Percentiles rank a stretch among this genome's conserved stretches.
phyloP scores from a whole-genome alignment of 2,329 filamentous ascomycete genomes.

The Fusarium sp. region DNA sequence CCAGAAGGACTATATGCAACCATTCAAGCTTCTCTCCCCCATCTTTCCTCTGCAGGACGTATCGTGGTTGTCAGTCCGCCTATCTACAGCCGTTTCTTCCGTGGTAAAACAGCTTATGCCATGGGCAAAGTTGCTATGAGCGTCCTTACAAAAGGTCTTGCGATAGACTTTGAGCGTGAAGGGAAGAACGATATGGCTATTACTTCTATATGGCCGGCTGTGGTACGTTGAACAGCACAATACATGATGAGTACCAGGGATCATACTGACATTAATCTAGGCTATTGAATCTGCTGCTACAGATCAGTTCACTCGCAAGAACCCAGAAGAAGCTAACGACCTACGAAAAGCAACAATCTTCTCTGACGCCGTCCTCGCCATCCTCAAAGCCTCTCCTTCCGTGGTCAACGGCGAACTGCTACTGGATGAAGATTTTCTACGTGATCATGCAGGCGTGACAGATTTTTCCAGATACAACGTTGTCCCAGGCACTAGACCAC shows the following conservation, averaged over 20 bases:
- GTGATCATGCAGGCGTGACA: conserved; percentile 69
- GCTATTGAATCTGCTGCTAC: conserved; percentile 83
- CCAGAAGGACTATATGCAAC: conserved; percentile 79
- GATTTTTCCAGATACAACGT: conserved; percentile 81
- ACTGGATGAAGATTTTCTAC: conserved; percentile 85
- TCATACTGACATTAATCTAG: conserved; percentile 32
- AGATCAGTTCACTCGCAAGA: conserved; percentile 58
- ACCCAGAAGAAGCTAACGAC: conserved; percentile 64
- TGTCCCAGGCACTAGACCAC: conserved; percentile 70
- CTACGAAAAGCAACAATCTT: conserved; percentile 79
- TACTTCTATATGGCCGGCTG: conserved; percentile 85
- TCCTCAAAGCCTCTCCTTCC: conserved; percentile 69
- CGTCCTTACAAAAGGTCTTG: conserved; percentile 82
- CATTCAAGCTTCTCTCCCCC: conserved; percentile 75
- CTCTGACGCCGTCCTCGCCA: conserved; percentile 80
- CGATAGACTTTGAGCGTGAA: conserved; percentile 82
- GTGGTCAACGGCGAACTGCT: conserved; percentile 77
- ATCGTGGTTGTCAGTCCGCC: conserved; percentile 85
- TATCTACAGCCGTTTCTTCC: conserved; percentile 86
- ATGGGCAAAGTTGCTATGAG: conserved; percentile 84
- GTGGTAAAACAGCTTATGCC: conserved; percentile 88
- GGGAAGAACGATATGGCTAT: conserved; percentile 76
- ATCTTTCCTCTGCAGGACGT: conserved; percentile 69
- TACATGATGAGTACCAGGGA: neutral
- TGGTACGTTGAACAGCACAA: conserved; percentile 58